Percentiles rank a stretch among this genome's conserved stretches.
Evolutionary conservation across 768 basidiomycete species (phyloP).

Genomic region (Asterophora lycoperdoides): DNA sequence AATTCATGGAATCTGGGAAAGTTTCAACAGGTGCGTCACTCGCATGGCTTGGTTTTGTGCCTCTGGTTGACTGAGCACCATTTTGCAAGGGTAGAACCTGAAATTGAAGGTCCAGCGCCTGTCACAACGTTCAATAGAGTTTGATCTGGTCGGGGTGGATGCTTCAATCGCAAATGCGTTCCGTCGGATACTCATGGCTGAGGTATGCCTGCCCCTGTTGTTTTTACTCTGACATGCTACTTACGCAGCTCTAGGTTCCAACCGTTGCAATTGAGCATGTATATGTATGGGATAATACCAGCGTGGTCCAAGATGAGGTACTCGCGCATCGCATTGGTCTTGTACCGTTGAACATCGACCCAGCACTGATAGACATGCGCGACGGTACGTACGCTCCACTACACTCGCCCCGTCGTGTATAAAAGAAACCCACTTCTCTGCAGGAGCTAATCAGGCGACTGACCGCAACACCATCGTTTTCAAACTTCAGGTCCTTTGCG

Average conservation of each 20-base stretch:
- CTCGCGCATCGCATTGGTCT: conserved; percentile 90
- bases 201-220: conserved; percentile 51
- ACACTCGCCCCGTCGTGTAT: not conserved
- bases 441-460: conserved; percentile 57
- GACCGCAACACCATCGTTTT: conserved; percentile 94
- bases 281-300: conserved; percentile 93
- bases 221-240: not conserved
- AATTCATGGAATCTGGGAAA: conserved; percentile 74
- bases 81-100: conserved; percentile 56
- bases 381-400: conserved; percentile 21
- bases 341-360: conserved; percentile 85
- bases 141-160: conserved; percentile 94
- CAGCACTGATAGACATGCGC: conserved; percentile 61
- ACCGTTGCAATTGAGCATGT: conserved; percentile 87
- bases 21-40: conserved; percentile 67
- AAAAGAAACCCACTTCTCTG: conserved; percentile 17
- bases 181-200: conserved; percentile 87
- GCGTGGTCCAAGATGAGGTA: conserved; percentile 91
- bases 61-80: conserved; percentile 14
- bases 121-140: conserved; percentile 83
- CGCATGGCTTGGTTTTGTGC: conserved; percentile 6
- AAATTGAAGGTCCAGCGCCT: conserved; percentile 71
- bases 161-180: conserved; percentile 95
- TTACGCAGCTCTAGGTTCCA: conserved; percentile 59
- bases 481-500: conserved; percentile 62